These are phyloP conservation scores for Naematelia aurantialba DNA, from an alignment of 768 basidiomycete species.

Conservation along the genomic window DNA sequence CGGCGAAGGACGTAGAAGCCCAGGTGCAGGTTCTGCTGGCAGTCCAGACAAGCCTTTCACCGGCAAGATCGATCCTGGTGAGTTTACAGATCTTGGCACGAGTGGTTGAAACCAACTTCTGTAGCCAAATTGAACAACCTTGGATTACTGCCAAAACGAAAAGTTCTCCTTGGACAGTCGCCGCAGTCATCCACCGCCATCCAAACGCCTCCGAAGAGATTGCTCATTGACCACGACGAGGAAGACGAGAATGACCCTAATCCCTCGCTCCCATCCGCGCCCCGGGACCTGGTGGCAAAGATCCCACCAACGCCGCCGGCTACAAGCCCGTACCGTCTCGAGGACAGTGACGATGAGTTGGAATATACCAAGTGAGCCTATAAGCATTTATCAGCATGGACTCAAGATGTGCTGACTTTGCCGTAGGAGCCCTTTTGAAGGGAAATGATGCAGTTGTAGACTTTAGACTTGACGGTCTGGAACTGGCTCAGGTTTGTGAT, in stretches of 20 bases:
- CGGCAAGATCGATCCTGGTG: conserved; percentile 45
- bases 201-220: conserved; percentile 4
- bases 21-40: conserved; percentile 17
- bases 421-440: not conserved
- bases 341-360: conserved; percentile 47
- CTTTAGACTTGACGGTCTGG: not conserved
- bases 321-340: conserved; percentile 20
- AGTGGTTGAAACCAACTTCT: too few relatives aligned
- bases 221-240: conserved; percentile 10
- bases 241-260: conserved; percentile 33
- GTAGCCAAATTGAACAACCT: conserved; percentile 40
- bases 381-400: too few relatives aligned
- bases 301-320: conserved; percentile 43
- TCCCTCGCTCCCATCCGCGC: conserved; percentile 24
- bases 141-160: conserved; percentile 49
- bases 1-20: conserved; percentile 20
- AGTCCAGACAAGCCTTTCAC: conserved; percentile 28
- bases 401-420: not conserved
- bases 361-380: conserved; percentile 47
- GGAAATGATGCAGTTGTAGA: not conserved
- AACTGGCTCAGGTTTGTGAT: not conserved
- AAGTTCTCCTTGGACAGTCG: conserved; percentile 26
- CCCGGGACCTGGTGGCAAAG: conserved; percentile 19
- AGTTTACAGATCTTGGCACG: too few relatives aligned
- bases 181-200: conserved; percentile 5